Evolutionary conservation across 805 yeast genomes (phyloP).

Genomic region (Yarrowia divulgata): DNA sequence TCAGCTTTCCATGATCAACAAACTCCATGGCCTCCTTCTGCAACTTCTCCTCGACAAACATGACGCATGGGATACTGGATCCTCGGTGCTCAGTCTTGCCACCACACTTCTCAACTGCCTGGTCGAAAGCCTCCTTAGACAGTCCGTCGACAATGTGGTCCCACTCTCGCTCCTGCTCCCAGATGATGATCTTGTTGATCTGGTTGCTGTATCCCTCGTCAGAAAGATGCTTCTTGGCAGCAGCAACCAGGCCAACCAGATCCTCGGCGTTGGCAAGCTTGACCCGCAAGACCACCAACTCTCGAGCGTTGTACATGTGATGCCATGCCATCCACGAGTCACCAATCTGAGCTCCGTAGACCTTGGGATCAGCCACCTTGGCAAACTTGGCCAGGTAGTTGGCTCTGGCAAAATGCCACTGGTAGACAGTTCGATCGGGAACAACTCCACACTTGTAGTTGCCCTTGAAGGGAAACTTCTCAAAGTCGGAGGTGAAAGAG

Average conservation of each 20-base stretch:
- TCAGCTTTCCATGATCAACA: constrained; percentile 36
- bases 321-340: constrained; percentile 47
- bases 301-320: constrained; percentile 44
- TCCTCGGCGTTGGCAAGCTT: constrained; percentile 40
- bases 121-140: background rate
- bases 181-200: constrained; percentile 18
- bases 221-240: constrained; percentile 47
- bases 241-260: constrained; percentile 46
- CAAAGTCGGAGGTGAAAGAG: constrained; percentile 10
- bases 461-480: constrained; percentile 40
- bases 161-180: constrained; percentile 38
- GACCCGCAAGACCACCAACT: constrained; percentile 43
- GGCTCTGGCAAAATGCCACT: constrained; percentile 44
- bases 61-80: constrained; percentile 12
- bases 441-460: constrained; percentile 42
- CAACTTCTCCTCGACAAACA: constrained; percentile 25
- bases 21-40: constrained; percentile 1
- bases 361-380: constrained; percentile 41
- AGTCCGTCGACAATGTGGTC: background rate
- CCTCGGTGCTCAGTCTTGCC: constrained; percentile 24
- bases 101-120: background rate
- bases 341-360: constrained; percentile 45
- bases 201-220: constrained; percentile 40
- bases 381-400: constrained; percentile 42
- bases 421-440: constrained; percentile 42